A percentile compares a stretch with the other conserved stretches of the same genome.
phyloP scores from a whole-genome alignment of 176 grass and related monocot genomes.

The Musa beccarii region DNA sequence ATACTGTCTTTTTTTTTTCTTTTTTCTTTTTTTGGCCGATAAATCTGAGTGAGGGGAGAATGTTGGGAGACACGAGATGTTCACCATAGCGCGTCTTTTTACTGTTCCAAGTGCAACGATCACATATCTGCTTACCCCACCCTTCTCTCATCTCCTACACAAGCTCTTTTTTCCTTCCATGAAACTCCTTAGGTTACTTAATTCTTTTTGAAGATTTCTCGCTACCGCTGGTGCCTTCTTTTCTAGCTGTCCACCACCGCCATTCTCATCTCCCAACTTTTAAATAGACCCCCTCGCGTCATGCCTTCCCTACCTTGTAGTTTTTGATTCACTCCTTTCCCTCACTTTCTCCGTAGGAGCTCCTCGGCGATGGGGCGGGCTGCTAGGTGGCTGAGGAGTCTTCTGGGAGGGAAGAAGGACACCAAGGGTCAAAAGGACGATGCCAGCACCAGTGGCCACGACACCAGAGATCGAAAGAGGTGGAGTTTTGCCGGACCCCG shows the following conservation, averaged over 20 bases:
- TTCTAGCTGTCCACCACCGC: no score
- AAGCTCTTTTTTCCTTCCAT: neutral
- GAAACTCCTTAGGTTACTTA: neutral
- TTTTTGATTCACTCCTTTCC: neutral
- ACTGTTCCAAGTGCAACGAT: constrained; percentile 2
- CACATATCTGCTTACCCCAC: neutral
- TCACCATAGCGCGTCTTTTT: neutral
- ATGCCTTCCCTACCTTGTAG: neutral
- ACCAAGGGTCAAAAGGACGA: neutral
- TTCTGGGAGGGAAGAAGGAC: constrained; percentile 4
- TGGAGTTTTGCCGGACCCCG: constrained; percentile 10
- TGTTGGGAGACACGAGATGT: constrained; percentile 16
- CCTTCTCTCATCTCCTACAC: no score
- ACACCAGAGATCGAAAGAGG: neutral
- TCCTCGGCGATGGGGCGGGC: constrained; percentile 1
- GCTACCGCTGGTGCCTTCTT: no score
- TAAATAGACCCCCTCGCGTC: no score
- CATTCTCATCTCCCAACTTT: no score
- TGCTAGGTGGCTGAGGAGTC: constrained; percentile 8
- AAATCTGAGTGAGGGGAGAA: constrained; percentile 1
- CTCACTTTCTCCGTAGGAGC: neutral
- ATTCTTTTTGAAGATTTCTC: no score
- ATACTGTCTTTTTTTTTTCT: no score
- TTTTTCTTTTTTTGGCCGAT: neutral
- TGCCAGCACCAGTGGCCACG: constrained; percentile 1